Base-by-base conservation (phyloP, 257 asterid species). In the Dorcoceras hygrometricum region DNA sequence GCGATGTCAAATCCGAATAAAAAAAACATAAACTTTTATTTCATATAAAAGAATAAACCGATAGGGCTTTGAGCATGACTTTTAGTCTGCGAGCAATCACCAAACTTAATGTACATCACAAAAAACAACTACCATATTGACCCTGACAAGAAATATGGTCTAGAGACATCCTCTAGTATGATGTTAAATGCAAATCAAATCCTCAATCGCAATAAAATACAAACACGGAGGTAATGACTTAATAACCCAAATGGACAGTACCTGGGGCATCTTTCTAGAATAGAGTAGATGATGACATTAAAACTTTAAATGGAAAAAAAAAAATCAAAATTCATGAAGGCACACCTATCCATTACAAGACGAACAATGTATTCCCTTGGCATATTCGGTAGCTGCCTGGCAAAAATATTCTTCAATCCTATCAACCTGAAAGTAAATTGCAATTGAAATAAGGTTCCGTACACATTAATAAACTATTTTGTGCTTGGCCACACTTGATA, bases 351-450 rank as follows among this genome's bases (percentile, higher is more conserved):
- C 99, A 94, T 94, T 74, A 94, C 81, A 67, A 94, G 95, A 71
- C 99, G 98, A 57, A 94, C 99, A 78, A 94, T 94, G 78, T 94
- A 94, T 73, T 94, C 99, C 87, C 83, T 88, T 10, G 99, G 99
- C 99, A 94, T 94, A 82, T 94, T 94, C 23, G 99, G 99, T 20
- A 94, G 85, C 69, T 94, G 99, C 80, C 89, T 80, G 68, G 96
- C 93, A 76, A 94, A 94, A 57, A 94, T 94, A 69, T 91, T 91
- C 85, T 94, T 94, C 89, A 94, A 80, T 69, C 98, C 98, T 72
- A 94, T 79, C 81, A 94, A 80, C 99, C 99, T 94, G 85, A 58
- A 81, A 68, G 63, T 67, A 39, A 29, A 11, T 62, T 48, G 14
- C 48, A 57, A 71, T 59, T 24, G 55, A 20, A 63, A 57, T 63